phyloP scores from a whole-genome alignment of 2,329 filamentous ascomycete genomes.

The Fusarium napiforme region DNA sequence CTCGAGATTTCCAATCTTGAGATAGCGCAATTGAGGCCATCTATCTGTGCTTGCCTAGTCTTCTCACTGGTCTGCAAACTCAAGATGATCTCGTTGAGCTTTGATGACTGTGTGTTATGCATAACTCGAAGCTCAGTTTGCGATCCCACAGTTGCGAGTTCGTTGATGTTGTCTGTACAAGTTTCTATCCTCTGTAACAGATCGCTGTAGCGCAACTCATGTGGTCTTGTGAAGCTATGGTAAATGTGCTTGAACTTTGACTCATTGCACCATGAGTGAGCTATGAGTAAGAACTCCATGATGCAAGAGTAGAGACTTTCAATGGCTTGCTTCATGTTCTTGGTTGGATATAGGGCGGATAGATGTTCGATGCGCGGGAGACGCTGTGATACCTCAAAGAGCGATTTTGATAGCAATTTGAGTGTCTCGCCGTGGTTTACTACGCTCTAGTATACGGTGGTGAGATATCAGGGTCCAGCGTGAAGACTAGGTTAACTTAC shows the following conservation, averaged over 20 bases:
- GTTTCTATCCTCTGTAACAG: background rate
- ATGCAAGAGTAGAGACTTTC: constrained; percentile 6
- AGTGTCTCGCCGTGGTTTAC: constrained; percentile 1
- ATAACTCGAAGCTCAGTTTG: constrained; percentile 9
- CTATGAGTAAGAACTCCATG: constrained; percentile 8
- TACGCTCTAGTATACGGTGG: rapidly evolving
- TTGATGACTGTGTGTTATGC: background rate
- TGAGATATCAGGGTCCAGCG: background rate
- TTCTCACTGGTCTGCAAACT: background rate
- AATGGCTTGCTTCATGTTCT: background rate
- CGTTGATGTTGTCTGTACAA: background rate
- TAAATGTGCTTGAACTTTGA: constrained; percentile 12
- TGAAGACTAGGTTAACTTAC: too few species aligned
- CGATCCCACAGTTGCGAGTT: background rate
- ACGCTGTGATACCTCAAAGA: background rate
- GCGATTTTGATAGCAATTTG: background rate
- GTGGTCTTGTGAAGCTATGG: constrained; percentile 13
- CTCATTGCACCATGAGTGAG: constrained; percentile 11
- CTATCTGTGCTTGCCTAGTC: background rate
- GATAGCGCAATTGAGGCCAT: background rate
- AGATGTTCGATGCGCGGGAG: background rate
- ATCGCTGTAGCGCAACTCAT: background rate
- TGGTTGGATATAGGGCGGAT: background rate
- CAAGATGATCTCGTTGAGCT: background rate
- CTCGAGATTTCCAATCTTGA: background rate